phyloP scores from a whole-genome alignment of 2,329 filamentous ascomycete species.

The Arthrobotrys entomopaga region DNA sequence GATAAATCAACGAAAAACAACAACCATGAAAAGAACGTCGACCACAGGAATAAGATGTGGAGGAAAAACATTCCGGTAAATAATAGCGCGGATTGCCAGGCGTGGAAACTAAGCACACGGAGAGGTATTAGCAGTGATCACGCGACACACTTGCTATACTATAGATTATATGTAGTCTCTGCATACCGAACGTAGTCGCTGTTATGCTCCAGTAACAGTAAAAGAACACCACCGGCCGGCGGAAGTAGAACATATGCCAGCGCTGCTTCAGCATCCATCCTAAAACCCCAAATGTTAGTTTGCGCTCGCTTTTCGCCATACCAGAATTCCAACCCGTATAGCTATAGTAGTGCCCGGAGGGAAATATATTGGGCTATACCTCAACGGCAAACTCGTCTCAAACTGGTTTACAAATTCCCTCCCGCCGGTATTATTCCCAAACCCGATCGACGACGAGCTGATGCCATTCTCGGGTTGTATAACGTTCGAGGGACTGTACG shows the following conservation, averaged over 20 bases:
- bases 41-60: conserved; percentile 89
- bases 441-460: conserved; percentile 56
- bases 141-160: conserved; percentile 4
- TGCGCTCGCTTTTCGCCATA: too few relatives aligned
- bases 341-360: not conserved
- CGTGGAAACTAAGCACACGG: conserved; percentile 76
- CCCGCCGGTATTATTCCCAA: conserved; percentile 61
- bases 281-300: conserved; percentile 22
- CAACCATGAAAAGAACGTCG: conserved; percentile 82
- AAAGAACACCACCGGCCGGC: conserved; percentile 82
- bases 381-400: conserved; percentile 85
- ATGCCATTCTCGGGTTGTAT: conserved; percentile 61
- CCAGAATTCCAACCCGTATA: too few relatives aligned
- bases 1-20: conserved; percentile 79
- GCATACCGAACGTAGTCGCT: conserved; percentile 94
- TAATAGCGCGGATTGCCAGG: conserved; percentile 89
- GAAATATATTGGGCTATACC: conserved; percentile 60
- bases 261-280: conserved; percentile 86
- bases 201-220: conserved; percentile 89
- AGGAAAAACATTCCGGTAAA: conserved; percentile 79
- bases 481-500: conserved; percentile 59
- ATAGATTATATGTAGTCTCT: conserved; percentile 56
- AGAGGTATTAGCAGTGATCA: conserved; percentile 1
- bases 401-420: conserved; percentile 78
- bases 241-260: conserved; percentile 87